Evolutionary conservation across 257 asterid genomes (phyloP), one percentile per base, ranked within the genome.

Genomic region (Eucommia ulmoides): DNA sequence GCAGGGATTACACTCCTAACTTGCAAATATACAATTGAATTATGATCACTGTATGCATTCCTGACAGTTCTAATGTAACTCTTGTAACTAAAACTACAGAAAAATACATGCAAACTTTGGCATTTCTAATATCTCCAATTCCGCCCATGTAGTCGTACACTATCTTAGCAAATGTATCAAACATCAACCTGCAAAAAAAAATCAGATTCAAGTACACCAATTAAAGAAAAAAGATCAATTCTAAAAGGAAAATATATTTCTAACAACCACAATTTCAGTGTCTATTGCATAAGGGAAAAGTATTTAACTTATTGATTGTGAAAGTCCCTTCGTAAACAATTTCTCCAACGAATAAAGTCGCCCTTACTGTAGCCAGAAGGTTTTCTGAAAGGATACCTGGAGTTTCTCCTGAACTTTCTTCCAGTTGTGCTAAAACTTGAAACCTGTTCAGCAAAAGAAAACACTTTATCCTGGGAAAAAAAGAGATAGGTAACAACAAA

Each of bases 41-140:
- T n/a, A n/a, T n/a, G 56, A 16, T 19, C 22, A 33, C 19, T 56
- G 70, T 51, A 81, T n/a, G n/a, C 63, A 49, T 65, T 19, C 24
- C 41, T 41, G 38, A 24, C 41, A 55, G 54, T 9, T 35, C 53
- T 51, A 60, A 42, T 41, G 18, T n/a, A 19, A 38, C 55, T 56
- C 18, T 55, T 33, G 23, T 35, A 33, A 11, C 15, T 54, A 57
- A 56, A 50, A 35, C 24, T 26, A 52, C 66, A 69, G 50, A 78
- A 80, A 80, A 76, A 75, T 75, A 67, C 76, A 81, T 81, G 83
- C 89, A 74, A 82, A 84, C 93, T 69, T 79, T 85, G 69, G 95
- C 83, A 74, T 77, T 82, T 77, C 73, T 62, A 55, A 85, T 63
- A 66, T 85, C 95, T 41, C 69, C 63, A 56, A 85, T 76, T 70